Evolutionary conservation across 2,329 filamentous ascomycete species (phyloP), one percentile per base, ranked within the genome.

Genomic region (Pyrenochaeta sp.): DNA sequence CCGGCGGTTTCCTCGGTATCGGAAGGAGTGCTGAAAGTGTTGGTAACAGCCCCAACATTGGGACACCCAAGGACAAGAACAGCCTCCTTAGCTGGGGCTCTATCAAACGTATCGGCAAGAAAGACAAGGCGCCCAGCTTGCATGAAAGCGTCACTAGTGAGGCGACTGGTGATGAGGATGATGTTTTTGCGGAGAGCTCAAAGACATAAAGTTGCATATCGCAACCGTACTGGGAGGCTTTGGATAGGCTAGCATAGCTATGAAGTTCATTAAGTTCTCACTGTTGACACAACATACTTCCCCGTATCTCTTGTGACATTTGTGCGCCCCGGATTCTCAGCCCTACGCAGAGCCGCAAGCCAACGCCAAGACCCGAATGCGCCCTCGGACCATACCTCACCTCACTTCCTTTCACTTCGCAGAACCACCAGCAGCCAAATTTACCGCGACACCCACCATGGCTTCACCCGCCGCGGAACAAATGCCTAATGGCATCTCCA

Each of bases 131-230:
- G 53, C 78, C 78, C 2, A 80, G 77, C 60, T 59, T 81, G 47
- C 78, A 79, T 62, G 78, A 78, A 58, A 81, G 79, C 55, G 64
- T 78, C 58, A 67, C 76, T n/a, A 77, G 75, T 58, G 76, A 74
- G 60, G 68, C 68, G 7, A 73, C 69, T n/a, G 71, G 68, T 2
- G 74, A 76, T 44, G 75, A 75, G 47, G 74, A 70, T n/a, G 69
- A 72, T 27, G 63, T 51, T n/a, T 48, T 49, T 15, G 50, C 33
- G 1, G 56, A 64, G 12, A 56, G 58, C 5, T 9, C 58, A 35
- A 56, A 52, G 36, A 55, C 29, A n/a, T 60, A 54, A 41, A 41
- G 18, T 27, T 57, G 40, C 29, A 40, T 32, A 33, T 20, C n/a
- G 46, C 23, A 49, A 31, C 5, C 20, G 17, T 10, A n/a, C n/a